These are phyloP conservation scores for Gossypium bickii DNA, from an alignment of 345 rosid genomes.

Conservation along the genomic window DNA sequence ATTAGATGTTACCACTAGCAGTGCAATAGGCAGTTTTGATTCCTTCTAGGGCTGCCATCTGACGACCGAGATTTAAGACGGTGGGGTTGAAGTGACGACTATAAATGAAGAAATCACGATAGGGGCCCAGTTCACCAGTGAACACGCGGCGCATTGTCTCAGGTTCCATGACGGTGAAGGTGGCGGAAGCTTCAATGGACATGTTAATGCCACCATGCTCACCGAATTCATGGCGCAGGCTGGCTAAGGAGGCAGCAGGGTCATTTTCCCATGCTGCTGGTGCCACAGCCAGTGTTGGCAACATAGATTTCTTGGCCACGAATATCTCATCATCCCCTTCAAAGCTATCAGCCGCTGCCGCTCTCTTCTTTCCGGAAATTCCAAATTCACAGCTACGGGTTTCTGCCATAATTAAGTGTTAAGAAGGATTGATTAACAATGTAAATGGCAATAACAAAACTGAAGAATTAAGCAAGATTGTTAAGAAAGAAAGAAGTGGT, in stretches of 20 bases:
- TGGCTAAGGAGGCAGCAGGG: conserved; percentile 78
- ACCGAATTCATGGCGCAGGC: conserved; percentile 79
- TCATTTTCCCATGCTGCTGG: conserved; percentile 35
- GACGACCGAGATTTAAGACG: conserved; percentile 81
- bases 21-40: conserved; percentile 97
- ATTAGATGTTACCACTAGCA: conserved; percentile 50
- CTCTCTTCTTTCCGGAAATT: conserved; percentile 48
- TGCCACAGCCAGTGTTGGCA: conserved; percentile 14
- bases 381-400: conserved; percentile 25
- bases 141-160: conserved; percentile 91
- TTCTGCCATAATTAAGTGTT: conserved; percentile 33
- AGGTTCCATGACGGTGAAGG: conserved; percentile 98
- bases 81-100: conserved; percentile 99
- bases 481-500: neutral
- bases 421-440: neutral
- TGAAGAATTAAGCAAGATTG: neutral
- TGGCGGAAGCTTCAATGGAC: conserved; percentile 97
- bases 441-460: neutral
- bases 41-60: conserved; percentile 95
- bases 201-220: conserved; percentile 98
- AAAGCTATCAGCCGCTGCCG: conserved; percentile 33
- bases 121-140: conserved; percentile 88
- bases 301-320: conserved; percentile 43
- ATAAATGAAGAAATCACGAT: conserved; percentile 85
- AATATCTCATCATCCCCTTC: conserved; percentile 28